phyloP scores from a whole-genome alignment of 441 rosid species.

The Theobroma grandiflorum region DNA sequence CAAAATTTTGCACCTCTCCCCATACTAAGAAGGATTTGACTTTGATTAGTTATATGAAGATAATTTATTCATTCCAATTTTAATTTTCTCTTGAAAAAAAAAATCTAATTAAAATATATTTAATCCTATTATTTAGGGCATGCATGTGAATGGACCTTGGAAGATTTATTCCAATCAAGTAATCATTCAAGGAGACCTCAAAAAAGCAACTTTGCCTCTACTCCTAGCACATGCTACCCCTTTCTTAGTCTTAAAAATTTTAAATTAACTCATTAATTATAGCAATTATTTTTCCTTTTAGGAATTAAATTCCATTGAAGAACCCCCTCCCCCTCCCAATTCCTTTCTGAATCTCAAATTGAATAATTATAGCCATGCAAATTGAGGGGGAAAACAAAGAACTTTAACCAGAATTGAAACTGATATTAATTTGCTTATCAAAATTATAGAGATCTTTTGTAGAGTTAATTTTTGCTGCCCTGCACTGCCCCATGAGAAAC shows the following conservation, averaged over 20 bases:
- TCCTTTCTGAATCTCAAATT: not conserved
- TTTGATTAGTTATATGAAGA: not conserved
- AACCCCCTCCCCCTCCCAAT: not conserved
- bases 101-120: not conserved
- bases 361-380: not conserved
- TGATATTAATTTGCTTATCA: not conserved
- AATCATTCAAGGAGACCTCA: not conserved
- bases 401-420: not conserved
- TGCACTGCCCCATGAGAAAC: not conserved
- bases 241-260: not conserved
- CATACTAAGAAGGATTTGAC: not conserved
- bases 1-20: not conserved
- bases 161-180: not conserved
- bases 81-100: not conserved
- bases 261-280: not conserved
- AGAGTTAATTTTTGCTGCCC: not conserved
- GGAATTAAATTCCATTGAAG: conserved; percentile 4
- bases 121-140: no score
- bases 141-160: not conserved
- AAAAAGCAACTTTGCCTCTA: not conserved
- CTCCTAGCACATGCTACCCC: conserved; percentile 7
- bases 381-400: not conserved
- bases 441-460: not conserved
- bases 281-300: not conserved
- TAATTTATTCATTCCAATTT: not conserved